Evolutionary conservation across 345 rosid genomes (phyloP).

Genomic region (Tarenaya hassleriana): DNA sequence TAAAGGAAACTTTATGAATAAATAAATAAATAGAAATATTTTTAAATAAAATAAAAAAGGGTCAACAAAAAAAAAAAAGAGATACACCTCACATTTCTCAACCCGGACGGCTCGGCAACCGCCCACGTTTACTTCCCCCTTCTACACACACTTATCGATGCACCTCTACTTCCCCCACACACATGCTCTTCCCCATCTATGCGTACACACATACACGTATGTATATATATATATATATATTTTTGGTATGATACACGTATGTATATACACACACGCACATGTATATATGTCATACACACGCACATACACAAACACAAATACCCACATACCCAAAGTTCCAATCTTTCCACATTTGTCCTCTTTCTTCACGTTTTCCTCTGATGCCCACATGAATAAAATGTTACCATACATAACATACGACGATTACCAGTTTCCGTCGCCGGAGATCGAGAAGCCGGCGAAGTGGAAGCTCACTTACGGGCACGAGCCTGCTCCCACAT

Average conservation of each 20-base stretch:
- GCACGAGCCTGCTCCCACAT: slow-evolving; percentile 55
- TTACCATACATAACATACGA: slow-evolving; percentile 22
- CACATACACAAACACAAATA: no score
- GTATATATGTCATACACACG: no score
- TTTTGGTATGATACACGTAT: slow-evolving; percentile 14
- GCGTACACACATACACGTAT: slow-evolving; percentile 5
- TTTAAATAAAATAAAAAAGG: slow-evolving; percentile 1
- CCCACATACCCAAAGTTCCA: neutral
- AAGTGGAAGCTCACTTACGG: slow-evolving; percentile 30
- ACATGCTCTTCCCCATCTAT: slow-evolving; percentile 32
- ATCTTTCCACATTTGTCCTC: slow-evolving; percentile 2
- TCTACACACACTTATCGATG: slow-evolving; percentile 21
- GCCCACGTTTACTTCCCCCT: slow-evolving; percentile 50
- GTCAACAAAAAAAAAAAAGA: slow-evolving; percentile 28
- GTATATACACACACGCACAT: neutral
- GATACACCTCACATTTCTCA: slow-evolving; percentile 26
- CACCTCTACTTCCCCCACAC: slow-evolving; percentile 31
- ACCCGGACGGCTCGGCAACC: slow-evolving; percentile 50
- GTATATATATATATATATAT: neutral
- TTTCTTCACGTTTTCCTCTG: neutral
- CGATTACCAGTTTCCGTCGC: slow-evolving; percentile 25
- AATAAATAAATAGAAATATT: no score
- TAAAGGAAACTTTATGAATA: no score
- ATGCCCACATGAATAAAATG: slow-evolving; percentile 15
- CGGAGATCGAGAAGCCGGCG: slow-evolving; percentile 23